Percentiles rank a stretch among this genome's conserved stretches.
phyloP scores from a whole-genome alignment of 257 asterid genomes.

The Sherardia arvensis region DNA sequence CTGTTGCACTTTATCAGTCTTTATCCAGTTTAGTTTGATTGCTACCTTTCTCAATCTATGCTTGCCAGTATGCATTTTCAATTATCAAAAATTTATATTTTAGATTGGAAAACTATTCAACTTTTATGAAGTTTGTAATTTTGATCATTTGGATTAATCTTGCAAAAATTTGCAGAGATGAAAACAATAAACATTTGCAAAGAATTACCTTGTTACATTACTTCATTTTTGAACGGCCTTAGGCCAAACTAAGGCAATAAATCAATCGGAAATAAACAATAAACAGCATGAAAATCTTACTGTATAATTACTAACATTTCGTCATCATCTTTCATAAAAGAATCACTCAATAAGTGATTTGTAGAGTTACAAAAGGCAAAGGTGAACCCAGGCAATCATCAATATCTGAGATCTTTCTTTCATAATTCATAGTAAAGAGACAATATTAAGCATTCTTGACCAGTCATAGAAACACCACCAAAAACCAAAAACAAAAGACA shows the following conservation, averaged over 20 bases:
- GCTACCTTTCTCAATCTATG: too few species aligned
- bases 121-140: too few species aligned
- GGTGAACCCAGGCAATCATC: not conserved
- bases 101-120: too few species aligned
- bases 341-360: not conserved
- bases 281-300: too few species aligned
- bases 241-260: too few species aligned
- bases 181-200: too few species aligned
- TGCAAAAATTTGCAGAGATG: too few species aligned
- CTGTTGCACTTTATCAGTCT: not conserved
- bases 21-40: too few species aligned
- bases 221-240: not conserved
- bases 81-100: too few species aligned
- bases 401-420: not conserved
- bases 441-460: not conserved
- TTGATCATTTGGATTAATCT: too few species aligned
- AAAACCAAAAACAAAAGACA: not conserved
- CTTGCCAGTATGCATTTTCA: too few species aligned
- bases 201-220: not conserved
- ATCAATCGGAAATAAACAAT: too few species aligned
- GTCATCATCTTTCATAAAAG: slow-evolving; percentile 3
- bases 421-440: not conserved
- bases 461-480: not conserved
- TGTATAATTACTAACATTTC: slow-evolving; percentile 5
- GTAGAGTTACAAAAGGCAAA: not conserved